Evolutionary conservation across 305 asterid genomes (phyloP).

Genomic region (Fraxinus paxiana): DNA sequence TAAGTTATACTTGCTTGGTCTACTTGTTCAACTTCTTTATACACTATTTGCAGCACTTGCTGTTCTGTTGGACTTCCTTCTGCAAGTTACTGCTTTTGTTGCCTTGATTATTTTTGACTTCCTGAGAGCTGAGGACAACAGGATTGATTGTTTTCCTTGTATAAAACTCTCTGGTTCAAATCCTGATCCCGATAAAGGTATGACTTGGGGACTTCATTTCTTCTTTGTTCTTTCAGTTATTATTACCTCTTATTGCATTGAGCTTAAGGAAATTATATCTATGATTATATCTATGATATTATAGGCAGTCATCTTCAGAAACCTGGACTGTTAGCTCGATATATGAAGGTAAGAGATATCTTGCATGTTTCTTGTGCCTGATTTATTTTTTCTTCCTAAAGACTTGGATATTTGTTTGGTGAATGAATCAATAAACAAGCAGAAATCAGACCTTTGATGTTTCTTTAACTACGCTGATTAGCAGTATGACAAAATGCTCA

Average conservation of each 20-base stretch:
- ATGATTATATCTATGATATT: constrained; percentile 34
- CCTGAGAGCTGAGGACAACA: constrained; percentile 85
- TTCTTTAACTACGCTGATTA: background rate
- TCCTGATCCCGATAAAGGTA: constrained; percentile 72
- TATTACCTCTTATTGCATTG: constrained; percentile 14
- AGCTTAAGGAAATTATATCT: constrained; percentile 23
- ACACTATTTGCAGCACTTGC: constrained; percentile 74
- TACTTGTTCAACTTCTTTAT: constrained; percentile 23
- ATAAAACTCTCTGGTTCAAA: constrained; percentile 53
- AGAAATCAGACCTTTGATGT: background rate
- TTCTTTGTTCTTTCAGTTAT: constrained; percentile 13
- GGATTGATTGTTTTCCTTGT: constrained; percentile 94
- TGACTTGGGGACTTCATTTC: constrained; percentile 12
- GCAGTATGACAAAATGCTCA: background rate
- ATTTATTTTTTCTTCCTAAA: background rate
- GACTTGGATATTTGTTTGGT: background rate
- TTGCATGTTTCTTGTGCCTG: constrained; percentile 1
- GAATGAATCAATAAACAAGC: background rate
- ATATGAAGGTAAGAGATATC: constrained; percentile 72
- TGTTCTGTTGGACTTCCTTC: constrained; percentile 91
- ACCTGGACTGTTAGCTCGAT: constrained; percentile 77
- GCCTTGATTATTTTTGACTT: constrained; percentile 94
- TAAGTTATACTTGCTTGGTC: background rate
- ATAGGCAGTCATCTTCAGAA: constrained; percentile 67
- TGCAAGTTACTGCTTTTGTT: constrained; percentile 97